A percentile compares a stretch with the other conserved stretches of the same genome.
These are phyloP conservation scores for Epichloe sibirici DNA, from an alignment of 2,329 filamentous ascomycete species.

Conservation along the genomic window DNA sequence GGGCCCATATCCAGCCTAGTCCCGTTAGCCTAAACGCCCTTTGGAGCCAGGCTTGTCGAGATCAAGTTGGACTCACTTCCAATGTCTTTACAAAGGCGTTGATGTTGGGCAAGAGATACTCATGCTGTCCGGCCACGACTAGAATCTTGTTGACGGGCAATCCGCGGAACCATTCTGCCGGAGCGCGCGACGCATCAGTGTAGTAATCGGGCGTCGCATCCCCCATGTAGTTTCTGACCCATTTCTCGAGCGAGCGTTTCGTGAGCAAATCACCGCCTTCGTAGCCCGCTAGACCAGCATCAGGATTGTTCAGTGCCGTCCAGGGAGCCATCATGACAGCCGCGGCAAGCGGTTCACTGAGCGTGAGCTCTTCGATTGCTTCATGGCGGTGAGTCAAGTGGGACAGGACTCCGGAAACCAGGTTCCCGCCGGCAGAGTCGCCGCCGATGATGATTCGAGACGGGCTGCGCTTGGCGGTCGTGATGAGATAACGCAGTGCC, in stretches of 20 bases:
- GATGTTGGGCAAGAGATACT: slow-evolving; percentile 9
- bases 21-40: neutral
- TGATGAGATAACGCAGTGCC: slow-evolving; percentile 9
- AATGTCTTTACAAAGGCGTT: slow-evolving; percentile 8
- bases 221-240: slow-evolving; percentile 8
- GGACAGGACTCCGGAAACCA: slow-evolving; percentile 10
- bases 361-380: slow-evolving; percentile 6
- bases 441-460: slow-evolving; percentile 9
- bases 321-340: slow-evolving; percentile 9
- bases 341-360: slow-evolving; percentile 7
- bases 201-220: slow-evolving; percentile 8
- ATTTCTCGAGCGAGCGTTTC: slow-evolving; percentile 1
- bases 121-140: slow-evolving; percentile 9
- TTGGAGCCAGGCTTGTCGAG: too few relatives aligned
- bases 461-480: slow-evolving; percentile 3
- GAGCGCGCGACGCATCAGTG: slow-evolving; percentile 10
- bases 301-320: slow-evolving; percentile 6
- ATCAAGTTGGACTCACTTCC: slow-evolving; percentile 5
- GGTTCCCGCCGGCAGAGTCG: slow-evolving; percentile 12
- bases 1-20: slow-evolving; percentile 6
- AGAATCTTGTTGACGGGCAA: slow-evolving; percentile 8
- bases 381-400: slow-evolving; percentile 10
- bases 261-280: slow-evolving; percentile 8
- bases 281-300: slow-evolving; percentile 3
- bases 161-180: slow-evolving; percentile 9